Evolutionary conservation across 2,329 filamentous ascomycete genomes (phyloP), one percentile per base, ranked within the genome.

Genomic region (Fusarium torreyae): DNA sequence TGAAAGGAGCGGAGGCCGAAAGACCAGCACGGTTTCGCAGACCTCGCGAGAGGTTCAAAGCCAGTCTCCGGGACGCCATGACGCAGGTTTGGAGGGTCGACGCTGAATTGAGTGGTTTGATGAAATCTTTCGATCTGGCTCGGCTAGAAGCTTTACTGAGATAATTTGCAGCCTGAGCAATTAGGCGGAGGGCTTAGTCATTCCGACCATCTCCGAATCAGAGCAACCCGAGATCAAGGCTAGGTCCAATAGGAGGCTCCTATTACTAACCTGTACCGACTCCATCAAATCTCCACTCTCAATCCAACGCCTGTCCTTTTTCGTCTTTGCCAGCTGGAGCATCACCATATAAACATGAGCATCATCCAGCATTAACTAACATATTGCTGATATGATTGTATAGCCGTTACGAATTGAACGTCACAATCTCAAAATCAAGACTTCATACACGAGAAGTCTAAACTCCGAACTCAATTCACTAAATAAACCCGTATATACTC

Each of bases 31-130:
- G 93, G 86, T 87, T 93, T 87, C 94, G 93, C 85, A 97, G 87
- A 85, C 92, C 92, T 86, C 93, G 91, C 84, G 94, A 89, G 80
- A 98, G 90, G 87, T 94, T 97, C 84, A 97, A 89, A 87, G 94
- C 94, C 86, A 98, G 90, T 91, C 94, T 93, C 89, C 94, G 90
- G 84, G 95, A 97, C 87, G 95, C 95, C 95, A 98, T 98, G 83
- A 83, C 80, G 81, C 81, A 82, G 79, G 80, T 82, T 84, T 82
- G 80, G 80, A 82, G 80, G 80, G 82, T 82, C 81, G 80, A 78
- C 77, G 78, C 76, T 77, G 78, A 78, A 79, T 80, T 87, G 85
- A 86, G 85, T 83, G 83, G 84, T 87, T 87, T 86, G 84, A 84
- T 83, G 81, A 81, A 82, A 81, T 83, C 79, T 82, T 82, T 79